Conservation (phyloP, 1,284 basidiomycete genomes). For the Pascua sp. region DNA sequence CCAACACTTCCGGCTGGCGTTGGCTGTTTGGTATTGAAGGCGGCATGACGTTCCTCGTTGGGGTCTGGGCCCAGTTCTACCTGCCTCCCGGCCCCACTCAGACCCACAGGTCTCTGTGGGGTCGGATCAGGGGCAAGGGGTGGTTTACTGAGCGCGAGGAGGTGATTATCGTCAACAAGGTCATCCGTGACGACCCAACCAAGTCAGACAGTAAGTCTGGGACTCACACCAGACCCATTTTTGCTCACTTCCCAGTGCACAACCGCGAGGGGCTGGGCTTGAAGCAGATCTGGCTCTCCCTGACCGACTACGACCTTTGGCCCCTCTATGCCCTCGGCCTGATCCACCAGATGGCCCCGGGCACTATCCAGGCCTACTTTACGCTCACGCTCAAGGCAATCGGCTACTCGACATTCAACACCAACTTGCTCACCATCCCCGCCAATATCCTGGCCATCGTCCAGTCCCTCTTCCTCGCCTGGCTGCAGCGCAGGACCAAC, state of each 20-base stretch:
- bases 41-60: conserved; percentile 40
- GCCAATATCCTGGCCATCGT: conserved; percentile 36
- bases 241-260: conserved; percentile 39
- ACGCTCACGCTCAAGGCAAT: conserved; percentile 17
- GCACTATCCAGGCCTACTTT: conserved; percentile 36
- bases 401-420: conserved; percentile 45
- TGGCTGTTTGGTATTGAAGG: conserved; percentile 43
- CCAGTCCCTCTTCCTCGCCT: conserved; percentile 34
- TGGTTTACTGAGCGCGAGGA: conserved; percentile 52
- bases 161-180: conserved; percentile 51
- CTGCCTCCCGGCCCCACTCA: conserved; percentile 45
- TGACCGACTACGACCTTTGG: conserved; percentile 49
- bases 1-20: conserved; percentile 38
- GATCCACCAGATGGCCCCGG: conserved; percentile 18
- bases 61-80: conserved; percentile 38
- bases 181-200: conserved; percentile 51
- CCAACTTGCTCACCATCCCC: conserved; percentile 47
- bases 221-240: too few relatives aligned
- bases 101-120: conserved; percentile 29
- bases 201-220: conserved; percentile 27
- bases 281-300: conserved; percentile 25
- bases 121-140: conserved; percentile 29
- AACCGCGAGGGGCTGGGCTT: conserved; percentile 49
- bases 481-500: conserved; percentile 27
- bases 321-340: conserved; percentile 46